Evolutionary conservation across 768 basidiomycete genomes (phyloP), one percentile per base, ranked within the genome.

Genomic region (Jaapia argillacea): DNA sequence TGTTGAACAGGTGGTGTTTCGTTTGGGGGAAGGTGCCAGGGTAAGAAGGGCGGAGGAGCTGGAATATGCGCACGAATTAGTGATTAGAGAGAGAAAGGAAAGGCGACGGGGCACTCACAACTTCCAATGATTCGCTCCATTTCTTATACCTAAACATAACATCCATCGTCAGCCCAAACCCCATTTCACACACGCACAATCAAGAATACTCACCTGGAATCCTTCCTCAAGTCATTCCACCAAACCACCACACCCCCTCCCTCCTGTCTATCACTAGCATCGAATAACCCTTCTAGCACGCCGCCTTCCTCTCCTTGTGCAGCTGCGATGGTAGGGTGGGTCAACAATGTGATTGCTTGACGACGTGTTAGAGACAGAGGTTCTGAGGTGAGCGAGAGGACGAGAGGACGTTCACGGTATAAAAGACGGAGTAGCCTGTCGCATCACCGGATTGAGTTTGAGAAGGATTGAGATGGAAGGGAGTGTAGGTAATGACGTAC

Each of bases 141-240:
- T 49, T 18, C 20, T 40, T 45, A 39, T 58, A 57, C 5, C 55
- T 56, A 14, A 18, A 18, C 12, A 7, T 18, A 4, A 13, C 4
- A 18, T 22, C 16, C 46, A 3, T 42, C 36, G 44, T 41, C n/a
- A n/a, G n/a, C n/a, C n/a, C n/a, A n/a, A n/a, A n/a, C n/a, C n/a
- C n/a, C n/a, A n/a, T n/a, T n/a, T n/a, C n/a, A n/a, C n/a, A n/a
- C n/a, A n/a, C n/a, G n/a, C n/a, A n/a, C n/a, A n/a, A n/a, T n/a
- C n/a, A n/a, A n/a, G n/a, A n/a, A 40, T 37, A 54, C 67, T 47
- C 64, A 89, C 69, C 79, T 69, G 28, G 63, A 67, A 60, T 98
- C 96, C 49, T 77, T 85, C 64, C 88, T 83, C 16, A 98, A 61
- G 55, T 99, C 81, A 59, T 98, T 99, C 82, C 84, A 86, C 77